phyloP scores from a whole-genome alignment of 345 rosid species.

The Rhizophora apiculata region DNA sequence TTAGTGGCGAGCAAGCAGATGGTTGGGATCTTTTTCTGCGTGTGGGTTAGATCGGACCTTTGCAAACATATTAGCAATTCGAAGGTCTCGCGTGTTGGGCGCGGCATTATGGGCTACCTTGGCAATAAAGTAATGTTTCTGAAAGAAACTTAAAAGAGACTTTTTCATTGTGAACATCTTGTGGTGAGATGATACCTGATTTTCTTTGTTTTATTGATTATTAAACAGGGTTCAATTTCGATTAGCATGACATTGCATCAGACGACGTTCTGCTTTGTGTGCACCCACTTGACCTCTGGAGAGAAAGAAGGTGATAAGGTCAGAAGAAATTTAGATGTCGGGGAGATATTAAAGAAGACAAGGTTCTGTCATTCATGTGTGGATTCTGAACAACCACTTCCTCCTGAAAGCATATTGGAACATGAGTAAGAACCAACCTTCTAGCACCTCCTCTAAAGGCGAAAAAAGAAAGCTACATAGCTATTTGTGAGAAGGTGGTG shows the following conservation, averaged over 20 bases:
- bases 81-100: conserved; percentile 87
- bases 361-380: conserved; percentile 42
- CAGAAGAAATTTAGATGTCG: conserved; percentile 71
- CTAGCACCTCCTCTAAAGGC: too few species aligned
- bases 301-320: conserved; percentile 88
- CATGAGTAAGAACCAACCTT: conserved; percentile 61
- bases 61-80: conserved; percentile 48
- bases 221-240: conserved; percentile 75
- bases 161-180: neutral
- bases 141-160: neutral
- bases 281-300: conserved; percentile 89
- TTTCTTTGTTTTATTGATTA: neutral
- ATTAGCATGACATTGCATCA: conserved; percentile 71
- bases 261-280: conserved; percentile 77
- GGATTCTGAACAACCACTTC: conserved; percentile 4
- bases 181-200: neutral
- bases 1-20: conserved; percentile 91
- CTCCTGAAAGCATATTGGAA: conserved; percentile 59
- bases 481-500: too few species aligned
- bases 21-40: conserved; percentile 89
- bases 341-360: conserved; percentile 74
- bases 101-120: conserved; percentile 94
- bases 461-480: too few species aligned
- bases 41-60: conserved; percentile 77
- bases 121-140: conserved; percentile 72